Evolutionary conservation across 2,329 filamentous ascomycete species (phyloP), one percentile per base, ranked within the genome.

Genomic region (Dactylellina sp.): DNA sequence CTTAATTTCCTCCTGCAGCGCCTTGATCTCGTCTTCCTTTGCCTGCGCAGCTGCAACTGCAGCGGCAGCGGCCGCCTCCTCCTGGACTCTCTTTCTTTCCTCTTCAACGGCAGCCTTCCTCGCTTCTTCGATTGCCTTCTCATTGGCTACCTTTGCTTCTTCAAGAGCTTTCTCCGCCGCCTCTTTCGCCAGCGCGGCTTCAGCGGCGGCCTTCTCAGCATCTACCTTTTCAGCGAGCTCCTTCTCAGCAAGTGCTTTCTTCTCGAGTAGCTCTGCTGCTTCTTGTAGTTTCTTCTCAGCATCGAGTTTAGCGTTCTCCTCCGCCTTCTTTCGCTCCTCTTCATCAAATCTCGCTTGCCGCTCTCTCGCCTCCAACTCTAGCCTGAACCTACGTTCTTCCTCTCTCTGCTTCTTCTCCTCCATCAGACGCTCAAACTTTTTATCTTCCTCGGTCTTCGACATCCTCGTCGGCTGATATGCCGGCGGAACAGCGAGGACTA

Each of bases 291-390:
- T 63, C 22, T 50, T 56, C 20, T 62, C 66, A 20, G 61, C 64
- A 11, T 68, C 74, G 18, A 63, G 80, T 35, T 83, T 82, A 4
- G 81, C 79, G 55, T 83, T 82, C 7, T 83, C 81, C 75, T 78
- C 76, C 81, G 81, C 40, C 77, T 76, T 82, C 78, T 83, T 75
- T 79, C 78, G 70, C 80, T 79, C 63, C 77, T 79, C 59, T 77
- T 78, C 49, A 78, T 79, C 80, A 16, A 80, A 79, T 4, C 77
- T 79, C 32, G 78, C 79, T 40, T 61, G 25, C 74, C 74, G 75
- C 28, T 75, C 75, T 22, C 68, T 70, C 40, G 76, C 75, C 14
- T 70, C 75, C 7, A 61, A 61, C 47, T 77, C 66, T 50, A 77
- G 77, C 7, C 78, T 79, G 4, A 78, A 49, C 35, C 71, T 76